Evolutionary conservation across 148 eudicot species (phyloP), one percentile per base, ranked within the genome.

Genomic region (Nepenthes gracilis): DNA sequence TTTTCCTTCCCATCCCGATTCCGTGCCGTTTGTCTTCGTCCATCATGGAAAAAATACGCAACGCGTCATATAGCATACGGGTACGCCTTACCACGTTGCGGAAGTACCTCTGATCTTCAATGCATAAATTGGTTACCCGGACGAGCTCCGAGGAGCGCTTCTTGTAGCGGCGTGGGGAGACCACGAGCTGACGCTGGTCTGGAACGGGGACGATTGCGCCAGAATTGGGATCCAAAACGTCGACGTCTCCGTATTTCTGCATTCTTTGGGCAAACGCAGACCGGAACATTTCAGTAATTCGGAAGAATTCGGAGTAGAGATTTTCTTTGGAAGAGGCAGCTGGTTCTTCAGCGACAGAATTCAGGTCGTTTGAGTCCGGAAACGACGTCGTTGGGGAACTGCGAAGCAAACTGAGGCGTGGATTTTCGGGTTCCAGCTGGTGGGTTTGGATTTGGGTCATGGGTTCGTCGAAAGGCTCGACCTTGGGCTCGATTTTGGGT

Each of bases 101-200:
- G 57, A 78, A 86, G 55, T 82, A 84, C 47, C 69, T 72, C 56
- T 61, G 68, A 60, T 88, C 94, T 36, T 82, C 85, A 1, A 61
- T 40, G 33, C 76, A 71, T 1, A 86, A 64, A 59, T 83, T 73
- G 2, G 77, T 72, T 4, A 89, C 88, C 14, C 99, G 58, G 1
- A 93, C 96, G 32, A 93, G 58, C 85, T 89, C 91, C 35, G 71
- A 65, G 0, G 87, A 81, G 36, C 97, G 71, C 59, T 67, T 83
- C n/a, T 59, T 82, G 4, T 57, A 58, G 55, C 63, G 60, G 1
- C 58, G 54, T 2, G 36, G 32, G 9, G 71, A 33, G 4, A 68
- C 62, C 1, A 73, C 74, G 12, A 40, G 61, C 47, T 62, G 48
- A 9, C 4, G 57, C 9, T 63, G 71, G 12, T 53, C 70, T 5